These are phyloP conservation scores for Lactarius deliciosus DNA, from an alignment of 768 basidiomycete genomes.

Conservation along the genomic window DNA sequence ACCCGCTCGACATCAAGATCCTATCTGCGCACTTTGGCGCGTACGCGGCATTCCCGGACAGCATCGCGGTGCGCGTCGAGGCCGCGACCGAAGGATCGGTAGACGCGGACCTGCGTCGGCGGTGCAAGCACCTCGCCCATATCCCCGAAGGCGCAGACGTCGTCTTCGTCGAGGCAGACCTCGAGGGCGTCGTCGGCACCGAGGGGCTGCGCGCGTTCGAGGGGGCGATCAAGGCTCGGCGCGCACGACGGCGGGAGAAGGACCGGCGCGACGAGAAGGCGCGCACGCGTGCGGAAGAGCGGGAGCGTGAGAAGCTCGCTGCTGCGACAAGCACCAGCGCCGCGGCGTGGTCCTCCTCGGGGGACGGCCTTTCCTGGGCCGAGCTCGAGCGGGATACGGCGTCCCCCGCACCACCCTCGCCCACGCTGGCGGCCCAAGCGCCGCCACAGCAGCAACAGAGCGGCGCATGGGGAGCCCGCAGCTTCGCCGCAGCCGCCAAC, in stretches of 20 bases:
- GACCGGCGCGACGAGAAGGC: constrained; percentile 86
- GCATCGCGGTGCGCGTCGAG: constrained; percentile 78
- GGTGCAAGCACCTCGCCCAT: constrained; percentile 94
- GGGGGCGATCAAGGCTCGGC: constrained; percentile 72
- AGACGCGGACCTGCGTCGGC: constrained; percentile 89
- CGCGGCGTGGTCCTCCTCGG: neutral
- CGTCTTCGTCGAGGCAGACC: constrained; percentile 87
- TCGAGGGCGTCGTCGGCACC: constrained; percentile 71
- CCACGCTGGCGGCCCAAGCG: neutral
- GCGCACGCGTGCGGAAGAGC: constrained; percentile 71
- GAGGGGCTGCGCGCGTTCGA: constrained; percentile 84
- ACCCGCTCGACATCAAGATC: constrained; percentile 94
- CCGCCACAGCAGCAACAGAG: neutral
- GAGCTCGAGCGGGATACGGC: constrained; percentile 11
- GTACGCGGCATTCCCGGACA: constrained; percentile 83
- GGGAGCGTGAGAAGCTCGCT: constrained; percentile 38
- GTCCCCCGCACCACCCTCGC: constrained; percentile 2
- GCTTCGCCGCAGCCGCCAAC: constrained; percentile 79
- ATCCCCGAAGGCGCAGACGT: constrained; percentile 91
- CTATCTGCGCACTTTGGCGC: constrained; percentile 78
- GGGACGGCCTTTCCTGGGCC: constrained; percentile 15
- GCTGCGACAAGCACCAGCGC: neutral
- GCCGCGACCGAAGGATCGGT: constrained; percentile 73
- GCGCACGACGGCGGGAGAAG: constrained; percentile 75
- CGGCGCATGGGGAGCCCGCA: constrained; percentile 77